phyloP scores from a whole-genome alignment of 1,139 yeast species.

The Taphrina flavorubra region DNA sequence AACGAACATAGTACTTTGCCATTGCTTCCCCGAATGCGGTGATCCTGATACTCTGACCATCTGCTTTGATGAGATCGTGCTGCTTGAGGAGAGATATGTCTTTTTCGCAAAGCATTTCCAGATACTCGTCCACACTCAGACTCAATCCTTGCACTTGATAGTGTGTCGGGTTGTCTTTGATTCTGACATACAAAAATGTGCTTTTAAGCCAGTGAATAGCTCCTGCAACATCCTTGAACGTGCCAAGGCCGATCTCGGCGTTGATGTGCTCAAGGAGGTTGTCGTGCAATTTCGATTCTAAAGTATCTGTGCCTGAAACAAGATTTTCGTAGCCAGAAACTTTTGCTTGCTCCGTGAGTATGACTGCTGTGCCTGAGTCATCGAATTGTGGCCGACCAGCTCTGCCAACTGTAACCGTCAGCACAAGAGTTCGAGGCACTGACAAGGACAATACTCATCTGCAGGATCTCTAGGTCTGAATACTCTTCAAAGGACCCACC shows the following conservation, averaged over 20 bases:
- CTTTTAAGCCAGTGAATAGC: slow-evolving; percentile 60
- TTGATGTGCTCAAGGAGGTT: slow-evolving; percentile 56
- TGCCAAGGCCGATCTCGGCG: slow-evolving; percentile 59
- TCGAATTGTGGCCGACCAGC: slow-evolving; percentile 60
- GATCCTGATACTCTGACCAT: slow-evolving; percentile 47
- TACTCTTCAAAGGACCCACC: slow-evolving; percentile 60
- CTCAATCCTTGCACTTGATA: slow-evolving; percentile 37
- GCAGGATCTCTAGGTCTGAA: slow-evolving; percentile 62
- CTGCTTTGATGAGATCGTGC: slow-evolving; percentile 50
- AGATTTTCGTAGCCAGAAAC: slow-evolving; percentile 55
- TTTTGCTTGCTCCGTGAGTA: slow-evolving; percentile 57
- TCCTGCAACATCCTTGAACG: slow-evolving; percentile 54
- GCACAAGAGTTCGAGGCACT: not conserved
- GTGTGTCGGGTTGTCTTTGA: slow-evolving; percentile 52
- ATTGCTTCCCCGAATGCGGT: slow-evolving; percentile 57
- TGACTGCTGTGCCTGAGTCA: slow-evolving; percentile 57
- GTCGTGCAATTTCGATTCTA: slow-evolving; percentile 60
- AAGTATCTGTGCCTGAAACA: slow-evolving; percentile 56
- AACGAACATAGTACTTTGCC: slow-evolving; percentile 58
- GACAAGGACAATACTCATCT: slow-evolving; percentile 56
- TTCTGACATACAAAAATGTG: slow-evolving; percentile 61
- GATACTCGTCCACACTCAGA: slow-evolving; percentile 34
- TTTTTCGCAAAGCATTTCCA: slow-evolving; percentile 42
- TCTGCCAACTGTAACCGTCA: slow-evolving; percentile 40
- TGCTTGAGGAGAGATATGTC: slow-evolving; percentile 44